Evolutionary conservation across 2,329 filamentous ascomycete species (phyloP), one percentile per base, ranked within the genome.

Genomic region (Hymenoscyphus fructigenus): DNA sequence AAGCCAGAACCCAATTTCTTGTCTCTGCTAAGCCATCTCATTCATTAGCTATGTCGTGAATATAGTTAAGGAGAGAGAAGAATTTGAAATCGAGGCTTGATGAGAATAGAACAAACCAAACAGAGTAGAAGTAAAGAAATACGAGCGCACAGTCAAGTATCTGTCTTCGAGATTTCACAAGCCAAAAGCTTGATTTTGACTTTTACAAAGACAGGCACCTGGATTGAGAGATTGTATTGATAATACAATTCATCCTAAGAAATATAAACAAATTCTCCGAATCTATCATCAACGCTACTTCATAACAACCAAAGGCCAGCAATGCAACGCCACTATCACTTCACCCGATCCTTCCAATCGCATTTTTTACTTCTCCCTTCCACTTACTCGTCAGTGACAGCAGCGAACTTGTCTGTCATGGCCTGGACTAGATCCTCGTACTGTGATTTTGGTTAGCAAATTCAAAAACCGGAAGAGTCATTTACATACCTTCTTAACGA

Each of bases 321-420:
- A 61, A 61, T 38, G 60, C 60, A 47, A 56, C 29, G 26, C 44
- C 59, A 15, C n/a, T 26, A 34, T 41, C 28, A 15, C 34, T 34
- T 26, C 34, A 9, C 38, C 41, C 36, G 17, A 14, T 17, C 23
- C 1, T 38, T 36, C 44, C 5, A n/a, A n/a, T n/a, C n/a, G n/a
- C n/a, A n/a, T n/a, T 23, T 47, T 60, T 26, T 28, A 15, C 26
- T 41, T 56, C 23, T 34, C 34, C 20, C 17, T 29, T 20, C 28
- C 29, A 47, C 64, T 62, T 93, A 99, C 85, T 98, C 94, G 79
- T 99, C 95, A 77, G 92, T 87, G 66, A 99, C 94, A 47, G 93
- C 89, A 59, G 95, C 95, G 81, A 99, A 99, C 83, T 97, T 97
- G 82, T 99, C 95, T 73, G 91, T 89, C 93, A 99, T 94, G 74